Evolutionary conservation across 352 stramenopile species (phyloP).

Genomic region (Globisporangium canariense): DNA sequence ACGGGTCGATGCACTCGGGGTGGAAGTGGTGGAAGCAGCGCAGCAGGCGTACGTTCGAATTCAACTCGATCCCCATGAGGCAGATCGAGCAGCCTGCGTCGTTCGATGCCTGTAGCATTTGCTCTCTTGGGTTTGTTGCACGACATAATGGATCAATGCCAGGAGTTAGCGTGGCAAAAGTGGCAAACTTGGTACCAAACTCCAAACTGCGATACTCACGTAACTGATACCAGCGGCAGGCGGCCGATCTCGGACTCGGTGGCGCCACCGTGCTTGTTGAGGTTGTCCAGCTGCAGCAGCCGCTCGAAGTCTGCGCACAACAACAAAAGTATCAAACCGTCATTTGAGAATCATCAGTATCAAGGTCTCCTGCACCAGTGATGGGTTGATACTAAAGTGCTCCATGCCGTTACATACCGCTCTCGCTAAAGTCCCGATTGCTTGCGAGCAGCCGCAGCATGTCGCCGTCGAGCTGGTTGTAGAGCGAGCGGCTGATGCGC

Average conservation of each 20-base stretch:
- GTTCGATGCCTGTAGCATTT: slow-evolving; percentile 56
- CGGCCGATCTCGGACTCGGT: slow-evolving; percentile 52
- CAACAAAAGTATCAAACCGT: slow-evolving; percentile 8
- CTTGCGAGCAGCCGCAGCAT: slow-evolving; percentile 59
- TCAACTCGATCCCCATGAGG: slow-evolving; percentile 45
- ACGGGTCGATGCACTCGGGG: slow-evolving; percentile 67
- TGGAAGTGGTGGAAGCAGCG: slow-evolving; percentile 83
- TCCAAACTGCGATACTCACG: slow-evolving; percentile 32
- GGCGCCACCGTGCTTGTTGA: slow-evolving; percentile 61
- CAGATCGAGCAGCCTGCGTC: slow-evolving; percentile 61
- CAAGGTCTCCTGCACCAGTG: no score
- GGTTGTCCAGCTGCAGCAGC: slow-evolving; percentile 57
- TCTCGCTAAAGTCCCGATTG: slow-evolving; percentile 67
- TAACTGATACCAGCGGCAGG: slow-evolving; percentile 55
- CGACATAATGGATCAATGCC: not conserved
- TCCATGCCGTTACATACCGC: not conserved
- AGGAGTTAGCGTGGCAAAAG: not conserved
- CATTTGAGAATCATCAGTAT: no score
- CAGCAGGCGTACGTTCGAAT: slow-evolving; percentile 51
- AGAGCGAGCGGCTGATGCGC: slow-evolving; percentile 60
- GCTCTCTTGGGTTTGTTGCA: slow-evolving; percentile 29
- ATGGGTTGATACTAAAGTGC: not conserved
- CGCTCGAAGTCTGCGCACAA: slow-evolving; percentile 55
- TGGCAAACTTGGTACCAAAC: not conserved
- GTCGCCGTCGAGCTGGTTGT: slow-evolving; percentile 63